Percentiles rank a stretch among this genome's conserved stretches.
Evolutionary conservation across 768 basidiomycete species (phyloP).

Genomic region (Pleurotus djamor): DNA sequence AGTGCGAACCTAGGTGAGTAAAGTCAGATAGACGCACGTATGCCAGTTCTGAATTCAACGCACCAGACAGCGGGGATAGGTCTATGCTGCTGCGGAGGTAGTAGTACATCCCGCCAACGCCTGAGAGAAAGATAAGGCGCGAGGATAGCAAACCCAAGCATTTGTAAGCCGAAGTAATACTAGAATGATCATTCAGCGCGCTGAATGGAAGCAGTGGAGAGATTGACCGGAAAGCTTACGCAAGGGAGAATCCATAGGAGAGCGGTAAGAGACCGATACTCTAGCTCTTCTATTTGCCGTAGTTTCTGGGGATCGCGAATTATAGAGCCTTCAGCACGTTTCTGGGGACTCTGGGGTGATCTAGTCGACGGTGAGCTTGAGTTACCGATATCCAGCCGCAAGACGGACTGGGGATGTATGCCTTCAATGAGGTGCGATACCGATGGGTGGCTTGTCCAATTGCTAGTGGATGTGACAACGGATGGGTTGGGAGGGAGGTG

Average conservation of each 20-base stretch:
- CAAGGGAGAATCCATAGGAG: constrained; percentile 76
- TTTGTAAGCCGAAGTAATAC: constrained; percentile 77
- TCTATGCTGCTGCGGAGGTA: constrained; percentile 53
- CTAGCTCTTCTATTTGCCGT: background rate
- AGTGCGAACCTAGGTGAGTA: constrained; percentile 62
- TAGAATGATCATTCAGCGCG: constrained; percentile 24
- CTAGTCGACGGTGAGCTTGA: background rate
- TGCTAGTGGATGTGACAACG: background rate
- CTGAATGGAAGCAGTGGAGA: background rate
- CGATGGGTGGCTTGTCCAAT: background rate
- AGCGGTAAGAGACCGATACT: background rate
- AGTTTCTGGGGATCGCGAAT: background rate
- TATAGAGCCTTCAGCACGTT: background rate
- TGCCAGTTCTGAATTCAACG: constrained; percentile 7
- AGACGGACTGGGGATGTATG: constrained; percentile 80
- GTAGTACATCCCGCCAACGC: constrained; percentile 60
- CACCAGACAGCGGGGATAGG: constrained; percentile 69
- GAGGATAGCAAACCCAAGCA: constrained; percentile 71
- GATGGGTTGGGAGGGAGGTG: background rate
- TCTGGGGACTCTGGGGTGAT: background rate
- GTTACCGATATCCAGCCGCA: background rate
- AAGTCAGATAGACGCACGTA: background rate
- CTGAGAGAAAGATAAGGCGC: constrained; percentile 72
- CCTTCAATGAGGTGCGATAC: constrained; percentile 77
- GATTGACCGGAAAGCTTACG: constrained; percentile 40